phyloP scores from a whole-genome alignment of 192 early-diverging fungal species.

The Coemansia sp. region DNA sequence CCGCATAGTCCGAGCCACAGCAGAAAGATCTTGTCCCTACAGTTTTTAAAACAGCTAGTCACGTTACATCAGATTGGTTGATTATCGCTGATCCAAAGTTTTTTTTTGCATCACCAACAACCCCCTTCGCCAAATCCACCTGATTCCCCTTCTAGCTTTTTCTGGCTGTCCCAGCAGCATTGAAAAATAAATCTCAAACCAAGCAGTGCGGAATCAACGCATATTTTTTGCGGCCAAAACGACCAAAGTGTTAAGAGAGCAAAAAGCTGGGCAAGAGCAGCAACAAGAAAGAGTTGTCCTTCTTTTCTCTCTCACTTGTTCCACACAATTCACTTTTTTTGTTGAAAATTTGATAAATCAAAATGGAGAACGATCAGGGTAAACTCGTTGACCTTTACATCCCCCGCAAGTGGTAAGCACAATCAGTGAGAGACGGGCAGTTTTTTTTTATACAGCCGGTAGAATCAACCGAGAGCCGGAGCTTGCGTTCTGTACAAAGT shows the following conservation, averaged over 20 bases:
- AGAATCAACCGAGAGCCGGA: neutral
- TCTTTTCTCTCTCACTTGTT: slow-evolving; percentile 36
- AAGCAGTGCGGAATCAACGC: neutral
- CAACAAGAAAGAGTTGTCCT: slow-evolving; percentile 15
- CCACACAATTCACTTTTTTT: slow-evolving; percentile 16
- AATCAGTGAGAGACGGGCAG: neutral
- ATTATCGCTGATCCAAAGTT: slow-evolving; percentile 13
- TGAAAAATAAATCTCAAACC: neutral
- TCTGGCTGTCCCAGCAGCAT: neutral
- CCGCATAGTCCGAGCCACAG: too few species aligned
- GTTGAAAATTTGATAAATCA: slow-evolving; percentile 19
- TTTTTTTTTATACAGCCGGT: neutral
- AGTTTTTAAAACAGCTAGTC: slow-evolving; percentile 6
- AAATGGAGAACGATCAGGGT: slow-evolving; percentile 53
- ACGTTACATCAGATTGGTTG: slow-evolving; percentile 12
- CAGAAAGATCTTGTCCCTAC: slow-evolving; percentile 21
- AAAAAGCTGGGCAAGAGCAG: neutral
- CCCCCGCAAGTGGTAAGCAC: slow-evolving; percentile 90
- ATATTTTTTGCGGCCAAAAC: slow-evolving; percentile 4
- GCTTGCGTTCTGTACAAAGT: neutral
- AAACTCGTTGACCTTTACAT: slow-evolving; percentile 84
- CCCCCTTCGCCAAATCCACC: too few species aligned
- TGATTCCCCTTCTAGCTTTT: neutral
- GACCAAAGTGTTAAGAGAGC: neutral
- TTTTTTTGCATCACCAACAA: slow-evolving; percentile 13